Conservation (phyloP, 2,329 filamentous ascomycete species). For the Neonectria sp. region DNA sequence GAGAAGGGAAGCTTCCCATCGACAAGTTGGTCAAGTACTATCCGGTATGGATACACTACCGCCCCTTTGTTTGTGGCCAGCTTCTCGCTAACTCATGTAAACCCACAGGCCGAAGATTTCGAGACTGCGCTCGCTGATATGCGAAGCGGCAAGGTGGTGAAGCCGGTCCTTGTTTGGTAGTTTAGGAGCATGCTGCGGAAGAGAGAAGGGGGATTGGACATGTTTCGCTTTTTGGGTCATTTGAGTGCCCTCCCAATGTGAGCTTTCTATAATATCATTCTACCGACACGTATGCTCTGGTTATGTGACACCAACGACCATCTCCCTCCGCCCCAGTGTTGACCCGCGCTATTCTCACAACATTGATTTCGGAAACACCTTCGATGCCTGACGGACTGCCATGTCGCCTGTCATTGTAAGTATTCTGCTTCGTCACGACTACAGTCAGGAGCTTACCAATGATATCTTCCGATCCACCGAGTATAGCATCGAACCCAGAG, state of each 20-base stretch:
- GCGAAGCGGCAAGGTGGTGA: neutral
- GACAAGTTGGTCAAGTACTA: constrained; percentile 22
- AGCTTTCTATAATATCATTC: neutral
- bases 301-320: neutral
- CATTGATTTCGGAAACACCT: neutral
- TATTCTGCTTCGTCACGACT: neutral
- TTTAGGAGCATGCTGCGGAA: neutral
- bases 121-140: neutral
- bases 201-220: too few relatives aligned
- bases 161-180: neutral
- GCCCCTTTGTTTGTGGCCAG: neutral
- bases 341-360: neutral
- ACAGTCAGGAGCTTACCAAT: constrained; percentile 75
- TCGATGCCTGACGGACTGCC: constrained; percentile 3
- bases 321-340: neutral
- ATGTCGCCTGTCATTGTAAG: neutral
- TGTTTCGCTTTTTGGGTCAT: neutral
- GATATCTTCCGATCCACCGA: constrained; percentile 88
- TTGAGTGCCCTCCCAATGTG: too few relatives aligned
- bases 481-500: constrained; percentile 85
- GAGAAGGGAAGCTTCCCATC: constrained; percentile 14
- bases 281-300: neutral
- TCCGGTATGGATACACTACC: constrained; percentile 3
- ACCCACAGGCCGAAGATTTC: neutral
- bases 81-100: neutral